phyloP scores from a whole-genome alignment of 352 stramenopile species.

The Lagenidium giganteum region DNA sequence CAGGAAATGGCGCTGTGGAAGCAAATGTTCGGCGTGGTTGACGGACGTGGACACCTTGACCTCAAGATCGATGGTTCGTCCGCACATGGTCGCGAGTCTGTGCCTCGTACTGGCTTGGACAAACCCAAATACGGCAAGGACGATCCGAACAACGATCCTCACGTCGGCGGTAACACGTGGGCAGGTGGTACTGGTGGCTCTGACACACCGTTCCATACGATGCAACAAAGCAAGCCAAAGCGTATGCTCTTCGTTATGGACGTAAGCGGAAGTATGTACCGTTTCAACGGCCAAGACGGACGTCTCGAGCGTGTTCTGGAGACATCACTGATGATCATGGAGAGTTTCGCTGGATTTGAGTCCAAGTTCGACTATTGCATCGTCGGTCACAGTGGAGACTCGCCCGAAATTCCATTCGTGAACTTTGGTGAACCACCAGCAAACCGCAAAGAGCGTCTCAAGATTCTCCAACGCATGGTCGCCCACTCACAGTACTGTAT shows the following conservation, averaged over 20 bases:
- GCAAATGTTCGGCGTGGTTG: slow-evolving; percentile 50
- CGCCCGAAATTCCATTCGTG: slow-evolving; percentile 87
- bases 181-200: slow-evolving; percentile 90
- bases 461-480: slow-evolving; percentile 91
- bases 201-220: slow-evolving; percentile 23
- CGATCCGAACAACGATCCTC: slow-evolving; percentile 90
- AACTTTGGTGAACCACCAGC: slow-evolving; percentile 75
- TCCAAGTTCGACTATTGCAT: slow-evolving; percentile 90
- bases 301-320: slow-evolving; percentile 91
- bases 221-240: slow-evolving; percentile 55
- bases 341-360: slow-evolving; percentile 89
- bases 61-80: slow-evolving; percentile 43
- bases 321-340: slow-evolving; percentile 95
- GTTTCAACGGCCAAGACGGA: slow-evolving; percentile 93
- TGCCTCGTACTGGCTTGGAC: slow-evolving; percentile 59
- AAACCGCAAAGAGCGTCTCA: slow-evolving; percentile 87
- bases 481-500: slow-evolving; percentile 94
- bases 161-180: slow-evolving; percentile 95
- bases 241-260: slow-evolving; percentile 92
- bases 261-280: slow-evolving; percentile 88
- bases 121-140: slow-evolving; percentile 92
- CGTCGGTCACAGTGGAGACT: slow-evolving; percentile 90
- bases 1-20: slow-evolving; percentile 50
- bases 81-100: slow-evolving; percentile 32
- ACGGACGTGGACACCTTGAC: slow-evolving; percentile 18